Evolutionary conservation across 441 rosid genomes (phyloP).

Genomic region (Jatropha podagrica): DNA sequence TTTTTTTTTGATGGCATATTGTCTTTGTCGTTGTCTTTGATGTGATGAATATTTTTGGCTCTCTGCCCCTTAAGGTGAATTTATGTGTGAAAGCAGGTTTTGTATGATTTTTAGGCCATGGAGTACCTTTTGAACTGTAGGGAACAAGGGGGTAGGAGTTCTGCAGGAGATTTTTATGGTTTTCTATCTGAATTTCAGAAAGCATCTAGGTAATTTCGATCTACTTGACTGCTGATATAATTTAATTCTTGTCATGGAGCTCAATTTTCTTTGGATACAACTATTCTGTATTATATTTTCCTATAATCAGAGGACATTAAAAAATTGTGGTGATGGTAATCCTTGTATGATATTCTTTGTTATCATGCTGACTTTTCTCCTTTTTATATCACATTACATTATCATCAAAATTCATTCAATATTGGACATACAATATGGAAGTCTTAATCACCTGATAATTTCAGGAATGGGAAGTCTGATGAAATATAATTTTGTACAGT

Average conservation of each 20-base stretch:
- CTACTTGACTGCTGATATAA: background rate
- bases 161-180: constrained; percentile 57
- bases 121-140: constrained; percentile 69
- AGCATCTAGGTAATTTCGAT: constrained; percentile 59
- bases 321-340: background rate
- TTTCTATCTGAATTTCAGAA: constrained; percentile 83
- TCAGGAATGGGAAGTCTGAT: constrained; percentile 1
- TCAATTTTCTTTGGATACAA: background rate
- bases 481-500: background rate
- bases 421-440: background rate
- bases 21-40: background rate
- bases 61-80: background rate
- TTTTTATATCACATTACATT: background rate
- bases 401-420: background rate
- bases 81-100: background rate
- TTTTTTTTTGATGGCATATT: background rate
- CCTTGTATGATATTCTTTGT: background rate
- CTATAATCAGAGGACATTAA: background rate
- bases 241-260: background rate
- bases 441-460: background rate
- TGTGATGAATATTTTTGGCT: background rate
- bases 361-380: background rate
- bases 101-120: constrained; percentile 65
- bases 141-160: constrained; percentile 54
- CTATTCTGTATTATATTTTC: background rate